Evolutionary conservation across 768 basidiomycete species (phyloP), one percentile per base, ranked within the genome.

Genomic region (Cyclocybe cylindracea): DNA sequence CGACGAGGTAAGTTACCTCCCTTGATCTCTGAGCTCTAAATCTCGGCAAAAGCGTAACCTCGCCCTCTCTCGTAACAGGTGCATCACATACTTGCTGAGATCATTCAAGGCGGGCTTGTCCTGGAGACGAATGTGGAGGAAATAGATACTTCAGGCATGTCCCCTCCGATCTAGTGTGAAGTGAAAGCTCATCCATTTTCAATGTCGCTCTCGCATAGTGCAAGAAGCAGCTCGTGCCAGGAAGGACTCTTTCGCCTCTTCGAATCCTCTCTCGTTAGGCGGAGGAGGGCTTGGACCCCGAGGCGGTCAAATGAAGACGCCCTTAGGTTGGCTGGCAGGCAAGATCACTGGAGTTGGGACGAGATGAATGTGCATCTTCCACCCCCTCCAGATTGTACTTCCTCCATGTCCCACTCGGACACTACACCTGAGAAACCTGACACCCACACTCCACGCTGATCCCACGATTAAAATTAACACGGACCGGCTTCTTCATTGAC

Each of bases 21-120:
- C 47, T 31, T 32, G 9, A 24, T 39, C 24, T 24, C 5, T 24
- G 24, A 24, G 24, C 24, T 24, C 24, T 24, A 24, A 24, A 16
- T 13, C 16, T 41, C 46, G 13, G n/a, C 34, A 18, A 3, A 16
- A 9, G 48, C 41, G 37, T 7, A 37, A 34, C 39, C 55, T n/a
- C 24, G 10, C 38, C n/a, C 8, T 39, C 5, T 36, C 38, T 41
- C 33, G 51, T 48, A 39, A 33, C 31, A 96, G 94, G 95, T 90
- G 3, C 95, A 98, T 63, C 90, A 96, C 59, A 93, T 98, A 47
- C 80, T 99, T 41, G 79, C 88, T n/a, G 97, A 98, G 70, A 86
- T 98, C 46, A 91, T 99, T 19, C 95, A 98, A 72, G 96, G 94
- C 11, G 97, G 97, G 5, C 78, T 98, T 35, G 97, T 98, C 7